phyloP scores from a whole-genome alignment of 495 filamentous ascomycete species.

The Aspergillus asperescens region DNA sequence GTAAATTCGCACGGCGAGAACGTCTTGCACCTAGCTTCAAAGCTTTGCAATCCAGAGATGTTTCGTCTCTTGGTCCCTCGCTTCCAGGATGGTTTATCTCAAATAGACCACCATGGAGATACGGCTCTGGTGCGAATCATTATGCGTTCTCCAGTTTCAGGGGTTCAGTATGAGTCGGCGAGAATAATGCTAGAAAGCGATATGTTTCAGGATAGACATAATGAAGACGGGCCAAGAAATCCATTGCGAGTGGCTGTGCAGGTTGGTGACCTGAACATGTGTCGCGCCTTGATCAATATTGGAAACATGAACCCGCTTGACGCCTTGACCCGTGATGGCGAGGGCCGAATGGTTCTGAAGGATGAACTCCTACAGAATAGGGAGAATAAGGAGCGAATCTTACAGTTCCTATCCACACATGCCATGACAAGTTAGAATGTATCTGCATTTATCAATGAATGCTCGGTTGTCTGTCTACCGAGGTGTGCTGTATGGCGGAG shows the following conservation, averaged over 20 bases:
- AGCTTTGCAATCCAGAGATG: slow-evolving; percentile 23
- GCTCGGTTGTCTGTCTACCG: background rate
- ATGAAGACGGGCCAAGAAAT: slow-evolving; percentile 5
- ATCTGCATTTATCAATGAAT: background rate
- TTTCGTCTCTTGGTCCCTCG: slow-evolving; percentile 20
- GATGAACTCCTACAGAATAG: slow-evolving; percentile 10
- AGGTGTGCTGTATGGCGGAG: background rate
- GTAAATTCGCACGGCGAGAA: slow-evolving; percentile 22
- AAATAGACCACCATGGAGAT: slow-evolving; percentile 19
- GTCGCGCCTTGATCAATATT: slow-evolving; percentile 15
- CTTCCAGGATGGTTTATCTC: slow-evolving; percentile 18
- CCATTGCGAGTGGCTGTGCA: slow-evolving; percentile 16
- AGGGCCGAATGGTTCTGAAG: slow-evolving; percentile 11
- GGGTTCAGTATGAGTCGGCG: slow-evolving; percentile 18
- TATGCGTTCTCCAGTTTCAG: slow-evolving; percentile 7
- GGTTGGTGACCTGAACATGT: slow-evolving; percentile 18
- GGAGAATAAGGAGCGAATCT: slow-evolving; percentile 10
- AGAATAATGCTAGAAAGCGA: slow-evolving; percentile 17
- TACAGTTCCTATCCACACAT: slow-evolving; percentile 14
- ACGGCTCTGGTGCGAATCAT: slow-evolving; percentile 18
- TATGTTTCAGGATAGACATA: slow-evolving; percentile 6
- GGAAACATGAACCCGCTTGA: slow-evolving; percentile 16
- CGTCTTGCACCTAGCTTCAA: slow-evolving; percentile 24
- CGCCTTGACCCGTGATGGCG: slow-evolving; percentile 10
- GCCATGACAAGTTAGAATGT: background rate